phyloP scores from a whole-genome alignment of 495 filamentous ascomycete genomes.

The Trichoderma erinaceum region DNA sequence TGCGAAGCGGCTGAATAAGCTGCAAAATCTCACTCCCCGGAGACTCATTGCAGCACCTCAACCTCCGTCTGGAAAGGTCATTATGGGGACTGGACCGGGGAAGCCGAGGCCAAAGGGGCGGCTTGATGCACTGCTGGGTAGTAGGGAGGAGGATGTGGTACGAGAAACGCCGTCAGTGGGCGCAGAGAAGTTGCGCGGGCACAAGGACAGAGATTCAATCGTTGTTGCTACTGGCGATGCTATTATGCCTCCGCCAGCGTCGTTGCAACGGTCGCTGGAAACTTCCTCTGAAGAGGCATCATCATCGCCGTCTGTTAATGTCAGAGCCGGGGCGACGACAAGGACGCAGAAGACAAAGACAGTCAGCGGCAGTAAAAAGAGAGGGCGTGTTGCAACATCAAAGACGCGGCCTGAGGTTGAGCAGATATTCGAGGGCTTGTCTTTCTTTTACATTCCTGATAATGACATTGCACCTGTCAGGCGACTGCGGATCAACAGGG shows the following conservation, averaged over 20 bases:
- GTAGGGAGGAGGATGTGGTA: not conserved
- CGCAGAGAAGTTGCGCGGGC: not conserved
- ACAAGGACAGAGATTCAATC: not conserved
- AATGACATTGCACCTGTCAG: slow-evolving; percentile 62
- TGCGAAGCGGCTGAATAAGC: not conserved
- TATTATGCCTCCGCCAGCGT: not conserved
- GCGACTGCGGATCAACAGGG: slow-evolving; percentile 64
- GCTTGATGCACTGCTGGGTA: not conserved
- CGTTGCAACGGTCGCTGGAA: not conserved
- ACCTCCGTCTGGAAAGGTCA: not conserved
- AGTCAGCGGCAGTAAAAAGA: not conserved
- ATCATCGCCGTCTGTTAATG: not conserved
- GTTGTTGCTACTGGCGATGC: not conserved
- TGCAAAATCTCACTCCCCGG: slow-evolving; percentile 1
- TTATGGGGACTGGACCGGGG: slow-evolving; percentile 1
- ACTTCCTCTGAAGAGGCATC: not conserved
- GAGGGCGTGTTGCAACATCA: not conserved
- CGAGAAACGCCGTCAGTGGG: not conserved
- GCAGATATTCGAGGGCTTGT: slow-evolving; percentile 59
- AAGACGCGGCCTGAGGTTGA: slow-evolving; percentile 50
- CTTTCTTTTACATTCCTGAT: slow-evolving; percentile 78
- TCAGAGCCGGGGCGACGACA: not conserved
- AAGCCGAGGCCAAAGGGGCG: slow-evolving; percentile 10
- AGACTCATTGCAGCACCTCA: not conserved
- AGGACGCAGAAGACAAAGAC: not conserved